Percentiles rank a stretch among this genome's conserved stretches.
These are phyloP conservation scores for Acanthamoeba lugdunensis DNA, from an alignment of 208 protist genomes.

Conservation along the genomic window DNA sequence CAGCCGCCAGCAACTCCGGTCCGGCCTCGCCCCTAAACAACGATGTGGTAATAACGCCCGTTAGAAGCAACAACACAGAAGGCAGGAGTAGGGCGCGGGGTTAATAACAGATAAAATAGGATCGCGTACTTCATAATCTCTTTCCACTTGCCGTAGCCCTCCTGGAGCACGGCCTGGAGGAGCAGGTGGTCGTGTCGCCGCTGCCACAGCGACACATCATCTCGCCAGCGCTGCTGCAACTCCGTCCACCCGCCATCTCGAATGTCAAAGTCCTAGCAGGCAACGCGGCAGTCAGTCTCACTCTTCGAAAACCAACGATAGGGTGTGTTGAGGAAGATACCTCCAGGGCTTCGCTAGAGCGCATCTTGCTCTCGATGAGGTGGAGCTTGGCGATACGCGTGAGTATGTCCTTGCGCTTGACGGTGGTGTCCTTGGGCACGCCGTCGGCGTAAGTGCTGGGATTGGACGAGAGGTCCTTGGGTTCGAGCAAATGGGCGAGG, in stretches of 20 bases:
- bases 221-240: slow-evolving; percentile 17
- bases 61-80: neutral
- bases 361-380: slow-evolving; percentile 50
- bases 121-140: slow-evolving; percentile 27
- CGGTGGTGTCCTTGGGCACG: slow-evolving; percentile 31
- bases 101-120: neutral
- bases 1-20: neutral
- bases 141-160: slow-evolving; percentile 69
- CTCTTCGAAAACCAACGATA: no score
- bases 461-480: slow-evolving; percentile 5
- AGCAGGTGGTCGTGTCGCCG: slow-evolving; percentile 28
- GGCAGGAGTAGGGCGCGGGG: neutral
- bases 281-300: neutral
- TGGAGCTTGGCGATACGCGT: slow-evolving; percentile 61
- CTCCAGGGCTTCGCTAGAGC: neutral
- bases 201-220: neutral
- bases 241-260: slow-evolving; percentile 66
- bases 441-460: slow-evolving; percentile 55
- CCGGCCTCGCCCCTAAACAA: neutral
- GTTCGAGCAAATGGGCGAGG: slow-evolving; percentile 52
- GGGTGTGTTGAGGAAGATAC: neutral
- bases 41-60: neutral
- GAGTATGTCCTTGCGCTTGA: slow-evolving; percentile 56
- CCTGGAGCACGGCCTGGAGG: slow-evolving; percentile 26
- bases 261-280: slow-evolving; percentile 13